Base-by-base conservation (phyloP, 441 rosid genomes). In the Codiaeum variegatum region DNA sequence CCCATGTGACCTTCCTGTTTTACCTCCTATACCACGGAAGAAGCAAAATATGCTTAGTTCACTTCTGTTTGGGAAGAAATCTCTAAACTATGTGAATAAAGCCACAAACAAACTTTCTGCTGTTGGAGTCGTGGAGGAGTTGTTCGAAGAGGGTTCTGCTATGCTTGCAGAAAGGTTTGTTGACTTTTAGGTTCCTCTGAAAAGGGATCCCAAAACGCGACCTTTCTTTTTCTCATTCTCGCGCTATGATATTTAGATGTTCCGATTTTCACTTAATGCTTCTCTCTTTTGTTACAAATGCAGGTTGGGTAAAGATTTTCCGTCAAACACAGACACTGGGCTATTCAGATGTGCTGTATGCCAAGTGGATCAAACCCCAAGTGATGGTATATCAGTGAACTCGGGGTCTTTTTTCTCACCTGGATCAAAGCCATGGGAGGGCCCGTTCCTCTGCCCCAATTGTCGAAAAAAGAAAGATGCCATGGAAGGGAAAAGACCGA, bases 131-230 rank as follows among this genome's bases (percentile, higher is more conserved):
- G 98, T 95, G 75, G 98, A 93, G 83, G 99, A 96, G 80, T 85
- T 96, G 84, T 96, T 96, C 75, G 99, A 96, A 88, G 99, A 95
- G 86, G 99, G 99, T 80, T 91, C 98, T 69, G 99, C 99, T 51
- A 77, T 91, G 85, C 97, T 95, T 62, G 97, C 90, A 1, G 98
- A 96, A 81, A 91, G 99, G 99, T 96, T 78, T 54, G 71, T 68
- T 51, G 47, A 62, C 52, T 26, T 1, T 26, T 21, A 44, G 28
- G 21, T 70, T 44, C 31, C 55, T 47, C 29, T 13, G 6, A 16
- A 28, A 44, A 28, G 16, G 36, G 6, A 23, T 18, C 54, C 12
- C 54, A 18, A 52, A 38, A 40, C 18, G 5, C 42, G 68, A 44
- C 38, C 24, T 7, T 28, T 11, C 21, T 10, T 19, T 52, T 12